A percentile compares a stretch with the other conserved stretches of the same genome.
Conservation (phyloP, 2,329 filamentous ascomycete species). For the Hansfordia pulvinata region DNA sequence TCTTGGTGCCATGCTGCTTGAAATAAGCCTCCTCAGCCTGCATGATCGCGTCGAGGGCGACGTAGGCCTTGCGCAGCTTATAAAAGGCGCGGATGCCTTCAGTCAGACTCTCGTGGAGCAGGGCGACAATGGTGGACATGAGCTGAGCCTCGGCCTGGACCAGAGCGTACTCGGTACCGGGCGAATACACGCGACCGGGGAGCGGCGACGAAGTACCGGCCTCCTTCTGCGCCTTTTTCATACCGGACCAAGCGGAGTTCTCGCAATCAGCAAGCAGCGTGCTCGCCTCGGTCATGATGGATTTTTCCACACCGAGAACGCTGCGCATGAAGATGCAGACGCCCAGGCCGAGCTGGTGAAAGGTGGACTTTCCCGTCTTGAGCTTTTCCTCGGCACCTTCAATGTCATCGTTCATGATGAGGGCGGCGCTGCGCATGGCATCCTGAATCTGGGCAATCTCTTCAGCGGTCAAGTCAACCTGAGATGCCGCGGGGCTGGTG, state of each 20-base stretch:
- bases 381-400: constrained; percentile 66
- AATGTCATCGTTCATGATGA: constrained; percentile 85
- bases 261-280: constrained; percentile 63
- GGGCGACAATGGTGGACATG: constrained; percentile 77
- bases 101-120: constrained; percentile 84
- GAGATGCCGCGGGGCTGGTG: constrained; percentile 17
- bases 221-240: constrained; percentile 60
- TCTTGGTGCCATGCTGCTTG: constrained; percentile 17
- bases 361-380: constrained; percentile 63
- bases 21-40: constrained; percentile 52
- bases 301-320: constrained; percentile 81
- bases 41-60: constrained; percentile 68
- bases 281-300: constrained; percentile 74
- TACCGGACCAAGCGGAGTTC: constrained; percentile 59
- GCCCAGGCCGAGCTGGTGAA: constrained; percentile 72
- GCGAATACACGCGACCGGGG: constrained; percentile 51
- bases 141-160: constrained; percentile 76
- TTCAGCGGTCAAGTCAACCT: constrained; percentile 20
- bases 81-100: constrained; percentile 89
- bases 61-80: constrained; percentile 78
- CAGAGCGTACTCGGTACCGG: constrained; percentile 77
- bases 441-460: constrained; percentile 42
- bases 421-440: constrained; percentile 49
- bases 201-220: constrained; percentile 12
- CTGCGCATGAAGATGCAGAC: constrained; percentile 77